Percentiles rank a stretch among this genome's conserved stretches.
These are phyloP conservation scores for Malassezia pachydermatis DNA, from an alignment of 1,284 basidiomycete genomes.

Conservation along the genomic window DNA sequence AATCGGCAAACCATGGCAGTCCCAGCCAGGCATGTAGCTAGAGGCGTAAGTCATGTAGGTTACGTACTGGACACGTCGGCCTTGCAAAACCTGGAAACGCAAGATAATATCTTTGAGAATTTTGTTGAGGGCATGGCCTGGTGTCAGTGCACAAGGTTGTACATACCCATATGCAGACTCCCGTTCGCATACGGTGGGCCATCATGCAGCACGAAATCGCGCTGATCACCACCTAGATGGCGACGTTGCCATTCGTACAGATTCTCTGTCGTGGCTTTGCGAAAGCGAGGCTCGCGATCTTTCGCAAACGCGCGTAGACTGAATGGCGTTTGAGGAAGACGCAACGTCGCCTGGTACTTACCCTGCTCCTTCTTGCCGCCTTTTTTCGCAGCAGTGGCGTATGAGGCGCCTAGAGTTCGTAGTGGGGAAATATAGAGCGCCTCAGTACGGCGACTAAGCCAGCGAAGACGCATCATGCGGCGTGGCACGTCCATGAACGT, in stretches of 20 bases:
- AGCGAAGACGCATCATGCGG: too few species aligned
- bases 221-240: slow-evolving; percentile 50
- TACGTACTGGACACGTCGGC: slow-evolving; percentile 68
- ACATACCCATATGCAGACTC: slow-evolving; percentile 78
- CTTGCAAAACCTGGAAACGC: slow-evolving; percentile 71
- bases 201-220: slow-evolving; percentile 74
- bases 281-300: slow-evolving; percentile 58
- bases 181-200: slow-evolving; percentile 98
- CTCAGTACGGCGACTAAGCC: too few species aligned
- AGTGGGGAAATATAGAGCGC: too few species aligned
- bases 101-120: slow-evolving; percentile 93
- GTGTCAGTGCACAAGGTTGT: not conserved
- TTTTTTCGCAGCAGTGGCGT: not conserved
- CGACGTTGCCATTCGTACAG: slow-evolving; percentile 81
- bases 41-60: not conserved
- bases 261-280: slow-evolving; percentile 60
- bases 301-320: slow-evolving; percentile 64
- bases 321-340: slow-evolving; percentile 73
- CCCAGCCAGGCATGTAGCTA: slow-evolving; percentile 87
- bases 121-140: slow-evolving; percentile 93
- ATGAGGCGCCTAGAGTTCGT: too few species aligned
- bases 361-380: slow-evolving; percentile 7
- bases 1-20: slow-evolving; percentile 95
- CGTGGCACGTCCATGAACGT: too few species aligned
- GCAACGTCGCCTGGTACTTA: slow-evolving; percentile 58